phyloP scores from a whole-genome alignment of 2,329 filamentous ascomycete genomes.

The Aspergillus brunneoviolaceus region DNA sequence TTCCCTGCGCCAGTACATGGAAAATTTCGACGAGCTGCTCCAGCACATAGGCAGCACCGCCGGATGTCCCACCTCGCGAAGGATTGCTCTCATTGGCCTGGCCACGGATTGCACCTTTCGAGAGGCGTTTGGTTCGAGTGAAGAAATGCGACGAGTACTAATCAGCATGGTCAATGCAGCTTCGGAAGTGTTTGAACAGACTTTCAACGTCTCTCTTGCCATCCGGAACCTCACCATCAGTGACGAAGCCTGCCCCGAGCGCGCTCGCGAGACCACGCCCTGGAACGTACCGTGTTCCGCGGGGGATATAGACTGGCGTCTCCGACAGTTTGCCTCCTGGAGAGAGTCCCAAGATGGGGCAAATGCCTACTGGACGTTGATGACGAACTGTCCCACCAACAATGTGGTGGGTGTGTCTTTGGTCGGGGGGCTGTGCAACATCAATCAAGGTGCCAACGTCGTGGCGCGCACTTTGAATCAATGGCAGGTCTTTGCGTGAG shows the following conservation, averaged over 20 bases:
- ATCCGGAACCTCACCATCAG: slow-evolving; percentile 79
- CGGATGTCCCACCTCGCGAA: slow-evolving; percentile 81
- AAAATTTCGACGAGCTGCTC: slow-evolving; percentile 46
- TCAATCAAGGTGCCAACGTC: slow-evolving; percentile 63
- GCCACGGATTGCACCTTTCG: slow-evolving; percentile 90
- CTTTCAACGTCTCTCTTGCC: slow-evolving; percentile 88
- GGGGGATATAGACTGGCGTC: slow-evolving; percentile 21
- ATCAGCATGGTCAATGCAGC: slow-evolving; percentile 72
- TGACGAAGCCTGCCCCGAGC: slow-evolving; percentile 68
- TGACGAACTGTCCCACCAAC: slow-evolving; percentile 76
- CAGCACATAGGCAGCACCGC: slow-evolving; percentile 70
- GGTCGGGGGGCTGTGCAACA: slow-evolving; percentile 68
- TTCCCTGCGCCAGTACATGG: background rate
- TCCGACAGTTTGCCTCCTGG: slow-evolving; percentile 79
- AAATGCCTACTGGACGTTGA: slow-evolving; percentile 88
- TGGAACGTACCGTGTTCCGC: slow-evolving; percentile 23
- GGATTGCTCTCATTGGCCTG: slow-evolving; percentile 82
- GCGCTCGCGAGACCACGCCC: slow-evolving; percentile 53
- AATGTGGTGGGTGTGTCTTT: slow-evolving; percentile 86
- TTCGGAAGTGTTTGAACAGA: slow-evolving; percentile 78
- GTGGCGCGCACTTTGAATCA: slow-evolving; percentile 79
- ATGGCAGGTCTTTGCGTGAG: slow-evolving; percentile 83
- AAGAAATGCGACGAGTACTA: slow-evolving; percentile 37
- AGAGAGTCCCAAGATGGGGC: slow-evolving; percentile 68
- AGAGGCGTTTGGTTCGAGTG: slow-evolving; percentile 62